Evolutionary conservation across 805 yeast genomes (phyloP).

Genomic region (Yarrowia sp.): DNA sequence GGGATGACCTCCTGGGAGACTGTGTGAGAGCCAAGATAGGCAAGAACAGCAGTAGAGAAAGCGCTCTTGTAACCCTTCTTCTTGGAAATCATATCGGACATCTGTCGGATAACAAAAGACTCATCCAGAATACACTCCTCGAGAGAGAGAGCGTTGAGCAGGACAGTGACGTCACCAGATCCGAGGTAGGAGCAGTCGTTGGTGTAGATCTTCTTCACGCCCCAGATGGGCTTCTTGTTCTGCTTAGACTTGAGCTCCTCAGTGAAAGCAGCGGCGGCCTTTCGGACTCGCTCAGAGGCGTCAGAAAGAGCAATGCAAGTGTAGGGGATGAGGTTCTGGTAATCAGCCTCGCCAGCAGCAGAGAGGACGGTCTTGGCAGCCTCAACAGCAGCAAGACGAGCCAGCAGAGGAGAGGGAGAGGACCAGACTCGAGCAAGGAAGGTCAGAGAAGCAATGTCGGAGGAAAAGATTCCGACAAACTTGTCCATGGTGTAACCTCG

Average conservation of each 20-base stretch:
- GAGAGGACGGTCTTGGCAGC: slow-evolving; percentile 40
- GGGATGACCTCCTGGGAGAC: slow-evolving; percentile 24
- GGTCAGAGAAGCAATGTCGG: slow-evolving; percentile 45
- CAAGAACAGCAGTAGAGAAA: slow-evolving; percentile 27
- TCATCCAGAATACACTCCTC: slow-evolving; percentile 60
- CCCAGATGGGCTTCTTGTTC: slow-evolving; percentile 44
- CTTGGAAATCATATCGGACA: slow-evolving; percentile 26
- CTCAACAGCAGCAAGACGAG: slow-evolving; percentile 50
- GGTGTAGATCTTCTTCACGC: slow-evolving; percentile 43
- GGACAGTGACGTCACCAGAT: slow-evolving; percentile 58
- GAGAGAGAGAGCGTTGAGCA: slow-evolving; percentile 51
- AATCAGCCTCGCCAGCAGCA: slow-evolving; percentile 44
- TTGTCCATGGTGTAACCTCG: slow-evolving; percentile 22
- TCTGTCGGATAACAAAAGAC: slow-evolving; percentile 52
- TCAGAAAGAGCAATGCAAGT: slow-evolving; percentile 50
- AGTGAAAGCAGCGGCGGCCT: slow-evolving; percentile 45
- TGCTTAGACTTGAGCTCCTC: slow-evolving; percentile 44
- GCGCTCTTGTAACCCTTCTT: slow-evolving; percentile 35
- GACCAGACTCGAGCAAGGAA: slow-evolving; percentile 51
- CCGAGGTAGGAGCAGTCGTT: slow-evolving; percentile 63
- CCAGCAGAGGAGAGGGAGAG: slow-evolving; percentile 50
- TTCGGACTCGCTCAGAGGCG: slow-evolving; percentile 48
- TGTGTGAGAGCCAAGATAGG: slow-evolving; percentile 26
- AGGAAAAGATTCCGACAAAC: slow-evolving; percentile 5
- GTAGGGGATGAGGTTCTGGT: slow-evolving; percentile 50